Percentiles rank a stretch among this genome's conserved stretches.
Conservation (phyloP, 2,329 filamentous ascomycete genomes). For the Aspergillus proliferans region DNA sequence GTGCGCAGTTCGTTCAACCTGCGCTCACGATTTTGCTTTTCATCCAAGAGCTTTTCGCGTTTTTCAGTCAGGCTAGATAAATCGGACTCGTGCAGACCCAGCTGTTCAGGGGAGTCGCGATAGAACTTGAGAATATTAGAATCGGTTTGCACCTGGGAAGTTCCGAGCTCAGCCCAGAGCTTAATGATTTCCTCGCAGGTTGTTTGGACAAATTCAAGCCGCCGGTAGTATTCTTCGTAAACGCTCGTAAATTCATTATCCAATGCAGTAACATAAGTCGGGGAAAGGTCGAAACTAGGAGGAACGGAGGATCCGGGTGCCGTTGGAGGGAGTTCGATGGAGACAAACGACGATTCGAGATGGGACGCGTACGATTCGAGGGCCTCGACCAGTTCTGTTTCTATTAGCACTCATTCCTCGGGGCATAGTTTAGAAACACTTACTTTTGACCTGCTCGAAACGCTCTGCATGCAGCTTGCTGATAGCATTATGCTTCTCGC, state of each 20-base stretch:
- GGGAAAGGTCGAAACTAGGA: slow-evolving; percentile 85
- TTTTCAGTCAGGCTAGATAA: slow-evolving; percentile 64
- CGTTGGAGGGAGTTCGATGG: slow-evolving; percentile 77
- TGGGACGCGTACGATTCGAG: slow-evolving; percentile 95
- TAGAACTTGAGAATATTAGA: slow-evolving; percentile 80
- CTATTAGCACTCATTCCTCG: slow-evolving; percentile 16
- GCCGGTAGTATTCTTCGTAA: slow-evolving; percentile 90
- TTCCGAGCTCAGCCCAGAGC: slow-evolving; percentile 92
- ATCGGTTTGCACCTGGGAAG: slow-evolving; percentile 88
- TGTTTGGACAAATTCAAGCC: slow-evolving; percentile 67
- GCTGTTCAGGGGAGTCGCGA: slow-evolving; percentile 83
- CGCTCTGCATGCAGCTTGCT: slow-evolving; percentile 80
- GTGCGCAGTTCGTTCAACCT: slow-evolving; percentile 67
- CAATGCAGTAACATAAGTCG: slow-evolving; percentile 75
- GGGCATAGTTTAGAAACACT: slow-evolving; percentile 24
- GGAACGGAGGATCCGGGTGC: slow-evolving; percentile 69
- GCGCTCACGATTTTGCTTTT: slow-evolving; percentile 80
- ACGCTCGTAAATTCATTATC: slow-evolving; percentile 89
- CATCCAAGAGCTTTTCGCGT: slow-evolving; percentile 76
- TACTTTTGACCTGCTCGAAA: slow-evolving; percentile 92
- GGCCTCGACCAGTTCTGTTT: slow-evolving; percentile 80
- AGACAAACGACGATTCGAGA: slow-evolving; percentile 81
- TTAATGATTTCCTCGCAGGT: slow-evolving; percentile 81
- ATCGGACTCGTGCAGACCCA: slow-evolving; percentile 86
- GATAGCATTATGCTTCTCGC: slow-evolving; percentile 78